Evolutionary conservation across 257 asterid genomes (phyloP).

Genomic region (Petunia secreta): DNA sequence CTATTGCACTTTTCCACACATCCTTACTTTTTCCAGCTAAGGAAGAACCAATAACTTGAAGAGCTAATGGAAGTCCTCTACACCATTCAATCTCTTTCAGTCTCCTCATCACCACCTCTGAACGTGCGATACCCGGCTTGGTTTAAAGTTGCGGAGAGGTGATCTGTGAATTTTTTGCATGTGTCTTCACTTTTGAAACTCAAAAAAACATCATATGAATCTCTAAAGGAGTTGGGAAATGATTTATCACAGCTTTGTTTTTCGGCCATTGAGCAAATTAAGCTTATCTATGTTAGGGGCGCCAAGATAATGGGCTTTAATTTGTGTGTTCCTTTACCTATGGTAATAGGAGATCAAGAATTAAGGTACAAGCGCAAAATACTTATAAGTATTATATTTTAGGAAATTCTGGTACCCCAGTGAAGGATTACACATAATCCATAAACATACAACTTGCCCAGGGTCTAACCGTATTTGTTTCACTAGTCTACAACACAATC

Average conservation of each 20-base stretch:
- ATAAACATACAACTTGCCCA: too few species aligned
- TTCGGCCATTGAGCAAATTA: background rate
- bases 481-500: too few species aligned
- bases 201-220: constrained; percentile 9
- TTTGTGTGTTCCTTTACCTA: too few species aligned
- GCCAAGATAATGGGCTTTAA: too few species aligned
- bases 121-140: background rate
- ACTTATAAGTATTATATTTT: too few species aligned
- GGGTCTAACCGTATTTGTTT: too few species aligned
- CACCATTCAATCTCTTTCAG: constrained; percentile 15
- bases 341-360: too few species aligned
- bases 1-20: constrained; percentile 17
- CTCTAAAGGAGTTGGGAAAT: background rate
- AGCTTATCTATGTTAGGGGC: background rate
- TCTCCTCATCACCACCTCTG: background rate
- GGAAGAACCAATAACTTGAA: constrained; percentile 30
- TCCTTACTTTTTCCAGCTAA: constrained; percentile 8
- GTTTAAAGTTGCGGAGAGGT: constrained; percentile 2
- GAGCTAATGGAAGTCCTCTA: constrained; percentile 27
- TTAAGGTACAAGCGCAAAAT: too few species aligned
- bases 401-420: too few species aligned
- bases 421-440: too few species aligned
- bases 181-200: constrained; percentile 21
- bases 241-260: background rate
- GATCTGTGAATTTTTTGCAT: background rate